Percentiles rank a stretch among this genome's conserved stretches.
Conservation (phyloP, 192 early-diverging fungal species). For the Coemansia sp. region DNA sequence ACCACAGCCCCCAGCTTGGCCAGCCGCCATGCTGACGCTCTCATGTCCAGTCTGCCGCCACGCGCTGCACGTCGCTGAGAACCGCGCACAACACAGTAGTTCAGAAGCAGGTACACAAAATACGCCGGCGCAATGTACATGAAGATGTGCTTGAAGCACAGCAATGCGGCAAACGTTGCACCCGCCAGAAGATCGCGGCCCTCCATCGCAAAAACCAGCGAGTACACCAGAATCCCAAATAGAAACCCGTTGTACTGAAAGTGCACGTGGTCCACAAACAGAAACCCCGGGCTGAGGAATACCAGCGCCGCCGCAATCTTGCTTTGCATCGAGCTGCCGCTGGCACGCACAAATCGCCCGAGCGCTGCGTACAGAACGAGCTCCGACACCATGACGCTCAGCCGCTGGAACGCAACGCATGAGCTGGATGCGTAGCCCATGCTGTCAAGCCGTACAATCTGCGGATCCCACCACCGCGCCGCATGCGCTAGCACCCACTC, state of each 20-base stretch:
- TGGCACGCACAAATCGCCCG: constrained; percentile 45
- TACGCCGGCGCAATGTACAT: constrained; percentile 87
- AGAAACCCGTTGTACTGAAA: constrained; percentile 97
- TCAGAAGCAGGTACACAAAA: constrained; percentile 79
- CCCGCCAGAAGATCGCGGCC: constrained; percentile 55
- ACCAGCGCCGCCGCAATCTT: constrained; percentile 55
- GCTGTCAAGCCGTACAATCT: constrained; percentile 72
- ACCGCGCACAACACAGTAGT: constrained; percentile 62
- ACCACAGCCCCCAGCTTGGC: constrained; percentile 61
- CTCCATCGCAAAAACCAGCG: constrained; percentile 67
- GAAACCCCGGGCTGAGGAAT: constrained; percentile 66
- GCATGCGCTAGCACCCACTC: constrained; percentile 68
- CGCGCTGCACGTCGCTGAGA: neutral
- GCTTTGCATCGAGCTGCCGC: constrained; percentile 13
- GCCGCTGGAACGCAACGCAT: constrained; percentile 82
- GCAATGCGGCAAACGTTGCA: constrained; percentile 74
- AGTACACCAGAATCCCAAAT: constrained; percentile 80
- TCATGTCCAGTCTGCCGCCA: neutral
- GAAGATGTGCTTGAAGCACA: constrained; percentile 98
- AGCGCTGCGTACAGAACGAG: constrained; percentile 69
- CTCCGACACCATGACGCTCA: constrained; percentile 78
- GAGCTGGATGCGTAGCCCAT: constrained; percentile 58
- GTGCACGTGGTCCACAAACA: constrained; percentile 93
- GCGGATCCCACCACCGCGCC: constrained; percentile 57
- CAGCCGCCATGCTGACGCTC: constrained; percentile 46